Evolutionary conservation across 176 grass and related monocot species (phyloP), one percentile per base, ranked within the genome.

Genomic region (Oryza coarctata): DNA sequence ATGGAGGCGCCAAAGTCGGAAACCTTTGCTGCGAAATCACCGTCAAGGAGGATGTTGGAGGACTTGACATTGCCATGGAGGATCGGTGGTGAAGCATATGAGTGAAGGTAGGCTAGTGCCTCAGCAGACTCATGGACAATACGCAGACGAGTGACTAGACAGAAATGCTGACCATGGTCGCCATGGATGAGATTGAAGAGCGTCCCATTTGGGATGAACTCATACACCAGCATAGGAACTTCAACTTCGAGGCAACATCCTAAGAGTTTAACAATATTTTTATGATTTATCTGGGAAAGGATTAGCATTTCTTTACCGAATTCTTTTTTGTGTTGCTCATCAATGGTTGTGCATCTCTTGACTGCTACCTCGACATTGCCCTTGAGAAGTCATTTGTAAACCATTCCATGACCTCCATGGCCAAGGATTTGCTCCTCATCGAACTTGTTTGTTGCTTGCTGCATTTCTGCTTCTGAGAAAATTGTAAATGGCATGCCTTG

Each of bases 1-100:
- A 47, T 63, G 17, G 86, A 87, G 3, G 86, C 80, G 0, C 86
- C 86, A 34, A 87, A 83, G 25, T 87, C 86, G 3, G 86, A 71
- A 2, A 87, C 63, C 34, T 83, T 87, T 0, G 63, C 79, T 0
- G 1, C 36, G 4, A 63, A 18, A 34, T 71, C 20, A 4, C 20
- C 5, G 4, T 87, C 79, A 0, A 73, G 70, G 25, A 49, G 41
- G 41, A 73, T 73, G 70, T 73, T 73, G 41, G 70, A 73, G 27
- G 70, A 73, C 41, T 73, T 73, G 14, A 73, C 70, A 10, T 73
- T 41, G 4, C 70, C 70, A 13, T 73, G 70, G 13, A 73, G 12
- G 70, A 73, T 73, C 2, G 40, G 40, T 18, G 41, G 70, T 3
- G 70, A 73, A 29, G 70, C 70, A 0, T 15, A 47, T 0, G 41